Conservation (phyloP, 2,329 filamentous ascomycete genomes). For the Colletotrichum spaethianum region DNA sequence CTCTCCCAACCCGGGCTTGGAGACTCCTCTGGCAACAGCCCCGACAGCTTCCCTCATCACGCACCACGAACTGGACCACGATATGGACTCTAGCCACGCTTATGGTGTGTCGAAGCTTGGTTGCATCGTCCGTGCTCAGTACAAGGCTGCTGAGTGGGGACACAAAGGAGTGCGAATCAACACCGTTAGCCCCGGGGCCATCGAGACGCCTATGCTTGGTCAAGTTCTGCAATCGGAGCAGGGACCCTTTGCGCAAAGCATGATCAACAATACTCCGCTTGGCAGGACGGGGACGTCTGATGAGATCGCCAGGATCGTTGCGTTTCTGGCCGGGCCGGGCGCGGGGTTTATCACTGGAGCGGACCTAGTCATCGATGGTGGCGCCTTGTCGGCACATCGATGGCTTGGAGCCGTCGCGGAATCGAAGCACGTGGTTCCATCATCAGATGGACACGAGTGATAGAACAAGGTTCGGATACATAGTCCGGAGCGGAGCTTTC, state of each 20-base stretch:
- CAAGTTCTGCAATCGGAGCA: constrained; percentile 15
- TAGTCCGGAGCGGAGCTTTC: background rate
- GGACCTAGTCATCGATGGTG: constrained; percentile 17
- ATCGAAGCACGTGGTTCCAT: background rate
- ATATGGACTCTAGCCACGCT: background rate
- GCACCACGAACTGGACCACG: constrained; percentile 3
- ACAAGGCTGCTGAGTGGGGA: constrained; percentile 2
- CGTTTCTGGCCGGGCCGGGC: constrained; percentile 7
- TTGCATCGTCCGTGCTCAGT: constrained; percentile 7
- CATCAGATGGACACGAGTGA: background rate
- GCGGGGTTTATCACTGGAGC: constrained; percentile 15
- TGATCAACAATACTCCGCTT: constrained; percentile 6
- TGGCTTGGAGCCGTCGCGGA: constrained; percentile 1
- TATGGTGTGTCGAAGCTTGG: constrained; percentile 22
- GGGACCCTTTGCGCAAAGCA: background rate
- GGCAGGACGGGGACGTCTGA: background rate
- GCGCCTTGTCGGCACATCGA: background rate
- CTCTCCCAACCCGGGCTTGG: background rate
- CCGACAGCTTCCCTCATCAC: background rate
- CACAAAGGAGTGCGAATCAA: constrained; percentile 23
- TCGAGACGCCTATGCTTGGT: constrained; percentile 21
- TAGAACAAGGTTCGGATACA: background rate
- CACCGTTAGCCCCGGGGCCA: constrained; percentile 18
- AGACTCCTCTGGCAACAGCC: constrained; percentile 24
- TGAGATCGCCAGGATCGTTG: constrained; percentile 10